Evolutionary conservation across 1,284 basidiomycete genomes (phyloP).

Genomic region (Malassezia vespertilionis): DNA sequence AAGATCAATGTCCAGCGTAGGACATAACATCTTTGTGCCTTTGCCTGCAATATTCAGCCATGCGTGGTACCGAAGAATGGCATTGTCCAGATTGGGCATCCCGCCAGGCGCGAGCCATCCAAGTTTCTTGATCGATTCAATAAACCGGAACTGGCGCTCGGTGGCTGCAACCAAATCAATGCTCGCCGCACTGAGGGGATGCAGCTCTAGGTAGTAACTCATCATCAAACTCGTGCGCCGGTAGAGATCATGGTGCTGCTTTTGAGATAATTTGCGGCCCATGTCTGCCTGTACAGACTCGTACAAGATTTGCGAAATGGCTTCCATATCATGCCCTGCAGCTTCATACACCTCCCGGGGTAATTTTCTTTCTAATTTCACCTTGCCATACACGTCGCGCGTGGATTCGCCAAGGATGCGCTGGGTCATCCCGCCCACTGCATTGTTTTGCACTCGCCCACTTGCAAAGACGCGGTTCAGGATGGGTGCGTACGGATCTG

Average conservation of each 20-base stretch:
- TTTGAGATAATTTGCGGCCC: not conserved
- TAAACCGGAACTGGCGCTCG: constrained; percentile 15
- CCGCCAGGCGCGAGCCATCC: constrained; percentile 9
- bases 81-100: not conserved
- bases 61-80: constrained; percentile 26
- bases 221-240: constrained; percentile 4
- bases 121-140: constrained; percentile 14
- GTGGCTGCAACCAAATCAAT: constrained; percentile 9
- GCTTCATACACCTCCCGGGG: not conserved
- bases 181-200: not conserved
- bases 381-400: too few species aligned
- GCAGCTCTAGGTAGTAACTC: constrained; percentile 3
- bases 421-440: too few species aligned
- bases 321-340: not conserved
- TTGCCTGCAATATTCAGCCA: constrained; percentile 21
- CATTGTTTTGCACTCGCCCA: too few species aligned
- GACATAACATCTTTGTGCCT: constrained; percentile 17
- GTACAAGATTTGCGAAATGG: not conserved
- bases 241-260: not conserved
- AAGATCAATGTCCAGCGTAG: constrained; percentile 36
- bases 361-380: too few species aligned
- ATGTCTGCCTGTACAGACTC: too few species aligned
- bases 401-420: too few species aligned
- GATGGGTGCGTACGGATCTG: not conserved
- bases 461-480: too few species aligned